Evolutionary conservation across 2,329 filamentous ascomycete genomes (phyloP).

Genomic region (Clarireedia homoeocarpa): DNA sequence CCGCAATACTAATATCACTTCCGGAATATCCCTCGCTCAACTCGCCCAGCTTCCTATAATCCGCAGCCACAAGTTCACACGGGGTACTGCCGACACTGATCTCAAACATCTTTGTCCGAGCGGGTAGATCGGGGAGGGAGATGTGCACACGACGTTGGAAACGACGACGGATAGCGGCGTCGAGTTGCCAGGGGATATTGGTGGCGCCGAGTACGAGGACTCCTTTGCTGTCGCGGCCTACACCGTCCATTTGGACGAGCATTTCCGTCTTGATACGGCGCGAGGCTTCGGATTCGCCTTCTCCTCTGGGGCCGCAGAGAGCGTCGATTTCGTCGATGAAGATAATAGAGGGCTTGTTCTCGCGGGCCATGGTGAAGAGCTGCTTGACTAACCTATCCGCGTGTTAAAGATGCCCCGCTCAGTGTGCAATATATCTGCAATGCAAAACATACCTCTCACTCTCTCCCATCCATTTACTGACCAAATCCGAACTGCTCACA

Average conservation of each 20-base stretch:
- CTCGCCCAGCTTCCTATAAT: conserved; percentile 73
- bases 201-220: conserved; percentile 93
- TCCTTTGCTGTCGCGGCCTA: conserved; percentile 89
- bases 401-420: conserved; percentile 5
- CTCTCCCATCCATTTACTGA: conserved; percentile 99
- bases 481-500: conserved; percentile 91
- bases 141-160: conserved; percentile 97
- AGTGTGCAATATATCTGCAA: neutral
- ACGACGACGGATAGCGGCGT: conserved; percentile 88
- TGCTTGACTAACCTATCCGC: conserved; percentile 67
- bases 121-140: conserved; percentile 77
- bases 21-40: conserved; percentile 92
- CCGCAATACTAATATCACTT: conserved; percentile 90
- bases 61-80: conserved; percentile 68
- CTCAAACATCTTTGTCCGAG: conserved; percentile 76
- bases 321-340: conserved; percentile 99
- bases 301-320: conserved; percentile 81
- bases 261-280: conserved; percentile 97
- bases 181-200: conserved; percentile 98
- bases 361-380: conserved; percentile 93
- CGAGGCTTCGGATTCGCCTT: conserved; percentile 96
- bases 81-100: conserved; percentile 89
- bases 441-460: conserved; percentile 68
- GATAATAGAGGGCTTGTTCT: conserved; percentile 97
- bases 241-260: conserved; percentile 98